Evolutionary conservation across 2,329 filamentous ascomycete genomes (phyloP), one percentile per base, ranked within the genome.

Genomic region (Trichoderma sp.): DNA sequence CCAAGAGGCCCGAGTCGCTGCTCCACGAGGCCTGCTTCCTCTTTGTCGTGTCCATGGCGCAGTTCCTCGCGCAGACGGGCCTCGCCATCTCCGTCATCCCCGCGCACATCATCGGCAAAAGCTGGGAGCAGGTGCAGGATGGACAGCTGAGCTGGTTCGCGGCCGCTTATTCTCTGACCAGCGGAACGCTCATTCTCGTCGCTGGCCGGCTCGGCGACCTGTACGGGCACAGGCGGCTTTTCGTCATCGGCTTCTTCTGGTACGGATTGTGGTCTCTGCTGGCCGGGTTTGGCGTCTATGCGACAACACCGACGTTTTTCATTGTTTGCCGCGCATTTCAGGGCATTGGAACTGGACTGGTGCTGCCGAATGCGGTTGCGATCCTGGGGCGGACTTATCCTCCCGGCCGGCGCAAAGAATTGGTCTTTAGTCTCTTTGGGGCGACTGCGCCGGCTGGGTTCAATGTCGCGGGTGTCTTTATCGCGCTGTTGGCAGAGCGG

Each of bases 331-430:
- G 85, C n/a, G 83, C 81, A 2, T 75, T 87, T 21, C 84, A 87
- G 70, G 83, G 84, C 1, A 82, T 86, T 43, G 87, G 86, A 0
- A 84, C 86, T 0, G 84, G 86, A 0, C 79, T 89, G 55, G 72
- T 83, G 56, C 75, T 89, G n/a, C 86, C 87, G 0, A 89, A 89
- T 72, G 84, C 79, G 2, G 77, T 89, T 32, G 87, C 86, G 2
- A 79, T 90, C 18, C 74, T 89, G 3, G 86, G 87, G 5, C 77
- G 79, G 0, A 81, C 82, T 1, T 89, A 89, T 73, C 75, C 78
- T 2, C 75, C 76, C 0, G 78, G 79, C 0, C 69, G 69, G 13
- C 76, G 76, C 8, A 78, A 81, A 67, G 74, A 76, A 24, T 75
- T 80, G 73, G 75, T 77, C 2, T 78, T 80, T 52, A 74, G 75